These are phyloP conservation scores for Oxytropis ochrocephala DNA, from an alignment of 306 rosid species.

Conservation along the genomic window DNA sequence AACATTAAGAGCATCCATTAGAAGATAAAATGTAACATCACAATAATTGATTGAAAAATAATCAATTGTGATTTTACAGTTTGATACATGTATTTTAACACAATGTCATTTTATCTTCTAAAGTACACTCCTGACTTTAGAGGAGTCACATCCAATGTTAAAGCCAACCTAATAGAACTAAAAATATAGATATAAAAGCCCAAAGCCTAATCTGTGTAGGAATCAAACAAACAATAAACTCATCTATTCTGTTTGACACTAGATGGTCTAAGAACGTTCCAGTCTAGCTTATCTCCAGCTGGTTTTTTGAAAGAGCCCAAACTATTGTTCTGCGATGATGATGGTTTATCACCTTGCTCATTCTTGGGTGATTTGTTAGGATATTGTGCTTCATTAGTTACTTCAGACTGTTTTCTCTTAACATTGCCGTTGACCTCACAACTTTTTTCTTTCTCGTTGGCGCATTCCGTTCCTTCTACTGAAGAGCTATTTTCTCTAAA, in stretches of 20 bases:
- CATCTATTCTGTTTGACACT: constrained; percentile 38
- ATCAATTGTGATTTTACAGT: background rate
- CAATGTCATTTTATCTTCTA: background rate
- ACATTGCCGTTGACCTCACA: constrained; percentile 33
- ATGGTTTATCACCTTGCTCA: constrained; percentile 28
- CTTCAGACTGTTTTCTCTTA: constrained; percentile 60
- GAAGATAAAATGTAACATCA: background rate
- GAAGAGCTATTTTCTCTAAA: constrained; percentile 53
- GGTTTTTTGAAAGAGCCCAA: constrained; percentile 65
- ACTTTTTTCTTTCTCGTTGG: constrained; percentile 9
- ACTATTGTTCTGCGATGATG: constrained; percentile 29
- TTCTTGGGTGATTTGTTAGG: constrained; percentile 50
- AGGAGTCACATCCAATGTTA: background rate
- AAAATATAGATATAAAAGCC: constrained; percentile 13
- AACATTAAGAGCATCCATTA: background rate
- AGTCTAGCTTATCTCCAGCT: constrained; percentile 54
- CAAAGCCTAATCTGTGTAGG: background rate
- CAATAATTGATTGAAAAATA: background rate
- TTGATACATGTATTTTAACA: background rate
- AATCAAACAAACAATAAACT: constrained; percentile 24
- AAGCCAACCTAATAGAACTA: background rate
- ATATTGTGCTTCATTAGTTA: constrained; percentile 31
- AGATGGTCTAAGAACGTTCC: constrained; percentile 66
- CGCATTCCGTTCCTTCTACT: constrained; percentile 33
- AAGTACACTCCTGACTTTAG: background rate